A percentile compares a stretch with the other conserved stretches of the same genome.
Evolutionary conservation across 192 early-diverging fungal genomes (phyloP).

Genomic region (Linnemannia exigua): DNA sequence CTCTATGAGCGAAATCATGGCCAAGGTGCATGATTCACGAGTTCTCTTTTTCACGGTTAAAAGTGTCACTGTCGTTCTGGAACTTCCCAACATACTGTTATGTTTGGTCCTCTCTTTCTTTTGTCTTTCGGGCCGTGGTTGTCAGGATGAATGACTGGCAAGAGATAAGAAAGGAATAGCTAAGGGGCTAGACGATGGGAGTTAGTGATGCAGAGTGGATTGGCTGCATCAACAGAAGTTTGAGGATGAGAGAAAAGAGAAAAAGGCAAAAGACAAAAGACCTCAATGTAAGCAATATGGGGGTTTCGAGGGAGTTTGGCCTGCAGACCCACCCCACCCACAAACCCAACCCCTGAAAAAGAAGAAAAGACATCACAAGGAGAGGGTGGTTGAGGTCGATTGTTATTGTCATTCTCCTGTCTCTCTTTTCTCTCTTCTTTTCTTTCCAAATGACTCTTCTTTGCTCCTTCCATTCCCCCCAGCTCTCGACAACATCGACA

Average conservation of each 20-base stretch:
- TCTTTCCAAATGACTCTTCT: background rate
- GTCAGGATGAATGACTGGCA: background rate
- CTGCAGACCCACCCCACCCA: background rate
- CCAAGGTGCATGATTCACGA: conserved; percentile 2
- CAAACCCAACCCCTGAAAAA: conserved; percentile 3
- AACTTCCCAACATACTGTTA: background rate
- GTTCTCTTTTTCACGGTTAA: background rate
- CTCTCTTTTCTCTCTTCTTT: background rate
- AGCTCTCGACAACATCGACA: background rate
- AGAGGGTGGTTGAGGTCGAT: background rate
- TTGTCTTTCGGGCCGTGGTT: background rate
- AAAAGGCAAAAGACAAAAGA: background rate
- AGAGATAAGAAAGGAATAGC: background rate
- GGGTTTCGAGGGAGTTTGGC: background rate
- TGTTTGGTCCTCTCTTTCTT: too few species aligned
- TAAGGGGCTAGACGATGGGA: background rate
- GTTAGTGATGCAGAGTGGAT: background rate
- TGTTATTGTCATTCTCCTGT: background rate
- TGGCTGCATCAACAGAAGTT: background rate
- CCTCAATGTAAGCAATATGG: background rate
- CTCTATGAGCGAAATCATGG: background rate
- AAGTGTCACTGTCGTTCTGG: background rate
- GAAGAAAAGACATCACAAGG: background rate
- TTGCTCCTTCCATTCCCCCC: background rate
- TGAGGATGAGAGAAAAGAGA: background rate